A percentile compares a stretch with the other conserved stretches of the same genome.
Conservation (phyloP, 495 filamentous ascomycete genomes). For the Cetradonia linearis region DNA sequence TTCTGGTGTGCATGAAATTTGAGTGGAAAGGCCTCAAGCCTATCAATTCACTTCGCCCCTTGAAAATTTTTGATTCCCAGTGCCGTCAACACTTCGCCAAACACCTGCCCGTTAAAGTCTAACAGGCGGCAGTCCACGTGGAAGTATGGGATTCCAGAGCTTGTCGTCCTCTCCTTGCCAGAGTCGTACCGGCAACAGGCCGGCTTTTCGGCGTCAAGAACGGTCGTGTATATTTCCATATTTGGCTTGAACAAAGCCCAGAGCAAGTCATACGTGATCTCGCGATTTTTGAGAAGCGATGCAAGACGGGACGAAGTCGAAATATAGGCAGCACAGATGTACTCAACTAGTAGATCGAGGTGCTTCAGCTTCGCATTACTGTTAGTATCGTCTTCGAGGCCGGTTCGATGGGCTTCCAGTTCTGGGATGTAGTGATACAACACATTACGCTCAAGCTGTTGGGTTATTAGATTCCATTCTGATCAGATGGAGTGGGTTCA, state of each 20-base stretch:
- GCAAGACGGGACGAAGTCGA: slow-evolving; percentile 22
- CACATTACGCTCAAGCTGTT: slow-evolving; percentile 18
- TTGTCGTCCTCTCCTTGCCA: slow-evolving; percentile 27
- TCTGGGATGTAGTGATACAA: slow-evolving; percentile 10
- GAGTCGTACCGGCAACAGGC: slow-evolving; percentile 24
- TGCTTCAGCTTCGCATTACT: slow-evolving; percentile 18
- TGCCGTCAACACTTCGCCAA: slow-evolving; percentile 38
- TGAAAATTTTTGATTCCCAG: slow-evolving; percentile 41
- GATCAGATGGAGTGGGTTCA: slow-evolving; percentile 13
- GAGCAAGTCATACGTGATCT: slow-evolving; percentile 39
- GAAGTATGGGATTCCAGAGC: slow-evolving; percentile 26
- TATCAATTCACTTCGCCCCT: slow-evolving; percentile 46
- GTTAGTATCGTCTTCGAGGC: slow-evolving; percentile 3
- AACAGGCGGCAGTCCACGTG: slow-evolving; percentile 31
- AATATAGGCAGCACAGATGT: slow-evolving; percentile 14
- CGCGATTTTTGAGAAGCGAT: slow-evolving; percentile 31
- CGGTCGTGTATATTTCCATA: slow-evolving; percentile 34
- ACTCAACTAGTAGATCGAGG: slow-evolving; percentile 17
- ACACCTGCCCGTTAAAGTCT: slow-evolving; percentile 30
- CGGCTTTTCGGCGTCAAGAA: slow-evolving; percentile 31
- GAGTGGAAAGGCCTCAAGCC: slow-evolving; percentile 28
- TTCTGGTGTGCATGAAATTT: slow-evolving; percentile 4
- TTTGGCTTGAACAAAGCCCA: slow-evolving; percentile 38
- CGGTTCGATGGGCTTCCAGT: slow-evolving; percentile 18
- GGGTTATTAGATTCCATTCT: slow-evolving; percentile 17